Base-by-base conservation (phyloP, 2,329 filamentous ascomycete genomes). In the Neobulgaria alba region DNA sequence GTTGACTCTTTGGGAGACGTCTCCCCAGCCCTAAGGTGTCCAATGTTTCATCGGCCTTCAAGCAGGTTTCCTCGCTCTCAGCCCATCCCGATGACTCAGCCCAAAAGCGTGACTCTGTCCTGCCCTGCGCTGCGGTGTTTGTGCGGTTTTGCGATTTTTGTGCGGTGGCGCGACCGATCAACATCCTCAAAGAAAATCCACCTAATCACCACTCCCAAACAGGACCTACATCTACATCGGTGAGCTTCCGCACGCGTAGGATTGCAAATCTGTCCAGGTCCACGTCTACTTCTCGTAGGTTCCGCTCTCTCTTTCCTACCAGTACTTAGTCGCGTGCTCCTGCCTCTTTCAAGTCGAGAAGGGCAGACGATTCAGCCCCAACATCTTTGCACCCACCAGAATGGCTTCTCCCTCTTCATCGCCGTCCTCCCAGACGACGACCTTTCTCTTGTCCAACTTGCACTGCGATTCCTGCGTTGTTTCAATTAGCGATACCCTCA, bases 381-480 rank as follows among this genome's bases (percentile, higher is more conserved):
- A 26, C 12, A 7, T 12, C 15, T 7, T 35, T 15, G 14, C 18
- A 30, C 36, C 23, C 30, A 31, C 15, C 18, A 16, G 8, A 5
- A 30, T 33, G 29, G 21, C 23, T 29, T 8, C 38, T 17, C 29
- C 26, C 12, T 18, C 31, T 30, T 32, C 15, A 32, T 15, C 31
- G 26, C 32, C 38, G 26, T 10, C 15, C 19, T 31, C 29, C 14
- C 38, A 48, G 18, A 55, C 54, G 30, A 56, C 51, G 34, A 55
- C 56, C 23, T 77, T 82, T 55, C 69, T 86, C 46, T 67, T 88
- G 51, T 75, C 72, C 47, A 87, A 88, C 60, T 69, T 88, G n/a
- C 83, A 88, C 62, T 87, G 83, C 63, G 78, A 82, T 10, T 83
- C 81, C 45, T 88, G 83, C 59, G 76, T 85, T 36, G 72, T 74